phyloP scores from a whole-genome alignment of 257 asterid species.

The Solanum piurae region DNA sequence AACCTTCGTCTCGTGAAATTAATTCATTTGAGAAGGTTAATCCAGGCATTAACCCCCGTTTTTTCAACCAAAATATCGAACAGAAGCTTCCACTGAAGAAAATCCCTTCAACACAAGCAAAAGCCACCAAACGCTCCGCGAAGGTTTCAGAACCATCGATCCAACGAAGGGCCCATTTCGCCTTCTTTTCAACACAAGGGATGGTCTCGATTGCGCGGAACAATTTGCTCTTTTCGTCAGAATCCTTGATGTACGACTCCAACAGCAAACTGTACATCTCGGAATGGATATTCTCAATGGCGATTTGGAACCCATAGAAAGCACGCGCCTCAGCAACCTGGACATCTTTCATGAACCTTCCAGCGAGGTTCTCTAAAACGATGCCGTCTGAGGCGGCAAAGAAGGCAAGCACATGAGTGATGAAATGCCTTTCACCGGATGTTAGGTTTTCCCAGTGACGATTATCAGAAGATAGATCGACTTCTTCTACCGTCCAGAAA shows the following conservation, averaged over 20 bases:
- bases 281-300: slow-evolving; percentile 90
- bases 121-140: slow-evolving; percentile 71
- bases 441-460: slow-evolving; percentile 67
- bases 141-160: slow-evolving; percentile 76
- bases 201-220: slow-evolving; percentile 80
- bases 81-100: slow-evolving; percentile 93
- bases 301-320: slow-evolving; percentile 88
- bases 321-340: slow-evolving; percentile 96
- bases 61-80: slow-evolving; percentile 81
- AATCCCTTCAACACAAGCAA: slow-evolving; percentile 89
- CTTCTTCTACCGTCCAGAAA: slow-evolving; percentile 98
- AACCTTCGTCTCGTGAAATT: slow-evolving; percentile 79
- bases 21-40: slow-evolving; percentile 74
- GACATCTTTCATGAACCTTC: slow-evolving; percentile 89
- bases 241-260: slow-evolving; percentile 73
- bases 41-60: slow-evolving; percentile 86
- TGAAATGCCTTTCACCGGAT: slow-evolving; percentile 62
- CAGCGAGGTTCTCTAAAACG: slow-evolving; percentile 89
- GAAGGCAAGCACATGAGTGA: slow-evolving; percentile 80
- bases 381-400: slow-evolving; percentile 97
- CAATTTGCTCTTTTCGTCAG: slow-evolving; percentile 43
- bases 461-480: slow-evolving; percentile 60
- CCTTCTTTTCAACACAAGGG: slow-evolving; percentile 76
- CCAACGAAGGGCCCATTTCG: slow-evolving; percentile 90
- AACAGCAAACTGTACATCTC: slow-evolving; percentile 86